These are phyloP conservation scores for Brettanomyces anomalus DNA, from an alignment of 805 yeast genomes.

Conservation along the genomic window DNA sequence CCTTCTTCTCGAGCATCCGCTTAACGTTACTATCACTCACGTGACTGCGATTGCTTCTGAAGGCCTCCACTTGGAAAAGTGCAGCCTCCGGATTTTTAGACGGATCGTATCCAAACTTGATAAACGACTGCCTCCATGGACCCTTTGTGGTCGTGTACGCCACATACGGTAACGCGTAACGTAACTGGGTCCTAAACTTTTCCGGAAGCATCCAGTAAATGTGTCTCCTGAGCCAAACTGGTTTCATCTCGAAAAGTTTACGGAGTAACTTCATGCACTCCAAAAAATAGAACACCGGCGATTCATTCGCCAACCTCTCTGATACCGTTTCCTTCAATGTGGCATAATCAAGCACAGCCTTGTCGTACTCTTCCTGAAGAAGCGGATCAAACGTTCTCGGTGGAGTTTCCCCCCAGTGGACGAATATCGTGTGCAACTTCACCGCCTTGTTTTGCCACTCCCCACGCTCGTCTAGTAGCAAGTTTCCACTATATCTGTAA, in stretches of 20 bases:
- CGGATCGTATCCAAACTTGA: slow-evolving; percentile 76
- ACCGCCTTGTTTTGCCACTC: slow-evolving; percentile 33
- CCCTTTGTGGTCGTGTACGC: slow-evolving; percentile 80
- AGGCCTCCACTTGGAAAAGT: slow-evolving; percentile 77
- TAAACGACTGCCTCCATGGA: slow-evolving; percentile 88
- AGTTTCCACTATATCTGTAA: slow-evolving; percentile 71
- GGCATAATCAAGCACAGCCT: slow-evolving; percentile 26
- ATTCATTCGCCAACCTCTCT: slow-evolving; percentile 17
- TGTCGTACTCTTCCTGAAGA: slow-evolving; percentile 35
- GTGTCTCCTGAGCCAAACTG: slow-evolving; percentile 81
- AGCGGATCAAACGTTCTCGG: slow-evolving; percentile 46
- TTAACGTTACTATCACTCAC: slow-evolving; percentile 16
- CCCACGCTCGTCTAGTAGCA: slow-evolving; percentile 51
- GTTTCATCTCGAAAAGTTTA: slow-evolving; percentile 55
- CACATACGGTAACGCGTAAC: slow-evolving; percentile 76
- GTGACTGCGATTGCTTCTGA: slow-evolving; percentile 36
- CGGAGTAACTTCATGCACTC: slow-evolving; percentile 36
- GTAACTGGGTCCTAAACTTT: slow-evolving; percentile 37
- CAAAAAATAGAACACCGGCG: slow-evolving; percentile 27
- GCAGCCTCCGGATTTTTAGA: slow-evolving; percentile 43
- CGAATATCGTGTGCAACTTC: slow-evolving; percentile 46
- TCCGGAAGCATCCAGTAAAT: slow-evolving; percentile 46
- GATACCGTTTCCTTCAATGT: slow-evolving; percentile 18
- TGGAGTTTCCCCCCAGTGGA: slow-evolving; percentile 36
- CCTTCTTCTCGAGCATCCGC: slow-evolving; percentile 16